A percentile compares a stretch with the other conserved stretches of the same genome.
phyloP scores from a whole-genome alignment of 179 eudicot genomes.

The Beta macrorhiza region DNA sequence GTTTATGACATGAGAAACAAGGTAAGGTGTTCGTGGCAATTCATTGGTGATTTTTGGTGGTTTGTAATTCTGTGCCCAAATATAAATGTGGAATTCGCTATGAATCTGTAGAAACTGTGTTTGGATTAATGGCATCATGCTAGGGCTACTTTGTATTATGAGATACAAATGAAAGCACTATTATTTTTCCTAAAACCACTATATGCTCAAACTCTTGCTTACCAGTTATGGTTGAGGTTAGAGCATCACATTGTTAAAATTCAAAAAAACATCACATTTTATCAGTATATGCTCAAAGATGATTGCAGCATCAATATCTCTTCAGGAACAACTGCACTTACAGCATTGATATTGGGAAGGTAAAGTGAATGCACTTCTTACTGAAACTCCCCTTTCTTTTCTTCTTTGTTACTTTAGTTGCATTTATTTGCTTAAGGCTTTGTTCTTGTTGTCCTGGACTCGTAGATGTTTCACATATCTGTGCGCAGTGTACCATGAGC shows the following conservation, averaged over 20 bases:
- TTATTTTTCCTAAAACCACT: too few relatives aligned
- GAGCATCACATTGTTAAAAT: too few relatives aligned
- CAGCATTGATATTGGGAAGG: constrained; percentile 80
- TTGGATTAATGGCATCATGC: too few relatives aligned
- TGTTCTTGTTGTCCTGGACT: background rate
- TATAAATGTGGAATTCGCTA: background rate
- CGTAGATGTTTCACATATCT: background rate
- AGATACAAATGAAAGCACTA: too few relatives aligned
- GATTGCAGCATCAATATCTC: constrained; percentile 55
- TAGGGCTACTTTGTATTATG: too few relatives aligned
- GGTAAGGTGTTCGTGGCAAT: constrained; percentile 35
- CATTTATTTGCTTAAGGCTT: background rate
- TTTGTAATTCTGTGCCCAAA: background rate
- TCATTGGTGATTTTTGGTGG: background rate
- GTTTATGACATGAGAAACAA: constrained; percentile 94
- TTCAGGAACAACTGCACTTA: constrained; percentile 75
- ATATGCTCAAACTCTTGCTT: too few relatives aligned
- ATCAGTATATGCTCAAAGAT: constrained; percentile 23
- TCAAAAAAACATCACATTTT: too few relatives aligned
- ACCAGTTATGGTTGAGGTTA: too few relatives aligned
- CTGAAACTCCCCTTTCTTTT: background rate
- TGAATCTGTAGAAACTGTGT: too few relatives aligned
- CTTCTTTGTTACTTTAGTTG: background rate
- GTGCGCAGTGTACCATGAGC: background rate
- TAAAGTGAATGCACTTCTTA: constrained; percentile 17